These are phyloP conservation scores for Aspergillus oerlinghausenensis DNA, from an alignment of 2,329 filamentous ascomycete species.

Conservation along the genomic window DNA sequence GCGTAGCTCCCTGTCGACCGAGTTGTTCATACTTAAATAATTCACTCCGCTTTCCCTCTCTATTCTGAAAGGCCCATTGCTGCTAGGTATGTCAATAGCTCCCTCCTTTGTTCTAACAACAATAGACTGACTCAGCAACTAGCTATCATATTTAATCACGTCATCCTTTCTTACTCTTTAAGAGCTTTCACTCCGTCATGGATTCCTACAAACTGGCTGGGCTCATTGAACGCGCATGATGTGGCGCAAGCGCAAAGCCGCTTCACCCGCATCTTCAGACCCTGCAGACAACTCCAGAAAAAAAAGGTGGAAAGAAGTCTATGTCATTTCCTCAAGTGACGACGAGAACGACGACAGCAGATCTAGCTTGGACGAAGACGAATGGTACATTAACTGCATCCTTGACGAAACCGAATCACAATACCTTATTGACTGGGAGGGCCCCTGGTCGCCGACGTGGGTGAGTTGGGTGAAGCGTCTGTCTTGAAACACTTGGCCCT, in stretches of 20 bases:
- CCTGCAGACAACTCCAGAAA: constrained; percentile 6
- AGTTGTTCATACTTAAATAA: constrained; percentile 4
- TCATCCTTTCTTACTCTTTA: background rate
- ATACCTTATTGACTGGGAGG: constrained; percentile 39
- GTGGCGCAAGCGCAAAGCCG: constrained; percentile 18
- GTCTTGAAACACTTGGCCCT: background rate
- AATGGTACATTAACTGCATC: constrained; percentile 34
- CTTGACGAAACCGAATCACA: constrained; percentile 30
- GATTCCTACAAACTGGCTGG: constrained; percentile 9
- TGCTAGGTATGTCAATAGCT: background rate
- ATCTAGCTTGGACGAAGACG: constrained; percentile 20
- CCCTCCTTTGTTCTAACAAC: background rate
- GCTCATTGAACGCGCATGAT: constrained; percentile 22
- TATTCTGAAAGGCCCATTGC: background rate
- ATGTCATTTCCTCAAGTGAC: constrained; percentile 11
- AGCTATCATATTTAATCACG: background rate
- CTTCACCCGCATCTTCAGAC: constrained; percentile 13
- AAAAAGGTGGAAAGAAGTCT: constrained; percentile 5
- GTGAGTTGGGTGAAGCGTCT: constrained; percentile 21
- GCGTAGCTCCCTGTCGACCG: constrained; percentile 16
- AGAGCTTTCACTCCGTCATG: constrained; percentile 13
- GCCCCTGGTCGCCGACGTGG: constrained; percentile 34
- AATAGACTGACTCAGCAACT: background rate
- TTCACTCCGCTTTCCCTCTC: constrained; percentile 1
- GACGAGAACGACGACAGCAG: constrained; percentile 9